Conservation (phyloP, 306 rosid genomes). For the Malus sieversii region DNA sequence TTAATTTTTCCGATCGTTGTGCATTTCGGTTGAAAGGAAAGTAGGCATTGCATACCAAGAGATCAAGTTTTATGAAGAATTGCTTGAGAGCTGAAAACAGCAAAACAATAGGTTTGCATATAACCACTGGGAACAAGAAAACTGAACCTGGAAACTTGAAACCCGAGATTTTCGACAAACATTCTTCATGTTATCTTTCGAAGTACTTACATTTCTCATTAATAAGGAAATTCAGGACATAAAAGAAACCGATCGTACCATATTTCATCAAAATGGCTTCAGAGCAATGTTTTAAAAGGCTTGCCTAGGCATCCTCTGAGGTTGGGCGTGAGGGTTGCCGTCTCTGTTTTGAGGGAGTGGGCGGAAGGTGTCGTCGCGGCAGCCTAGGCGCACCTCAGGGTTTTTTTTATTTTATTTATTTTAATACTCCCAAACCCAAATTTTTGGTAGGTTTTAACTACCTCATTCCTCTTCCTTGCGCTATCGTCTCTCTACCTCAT, state of each 20-base stretch:
- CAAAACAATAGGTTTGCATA: not conserved
- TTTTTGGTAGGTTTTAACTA: too few relatives aligned
- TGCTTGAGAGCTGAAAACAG: not conserved
- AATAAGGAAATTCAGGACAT: not conserved
- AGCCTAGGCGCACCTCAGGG: too few relatives aligned
- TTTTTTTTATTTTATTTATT: too few relatives aligned
- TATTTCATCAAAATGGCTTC: not conserved
- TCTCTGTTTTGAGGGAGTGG: too few relatives aligned
- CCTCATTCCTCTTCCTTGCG: too few relatives aligned
- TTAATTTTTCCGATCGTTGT: not conserved
- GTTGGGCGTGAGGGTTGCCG: too few relatives aligned
- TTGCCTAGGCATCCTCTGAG: too few relatives aligned
- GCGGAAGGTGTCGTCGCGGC: too few relatives aligned
- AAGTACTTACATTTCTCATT: not conserved
- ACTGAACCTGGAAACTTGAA: not conserved
- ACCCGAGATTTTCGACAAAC: not conserved
- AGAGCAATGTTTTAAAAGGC: not conserved
- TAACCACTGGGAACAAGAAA: not conserved
- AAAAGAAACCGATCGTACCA: not conserved
- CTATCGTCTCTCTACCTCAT: too few relatives aligned
- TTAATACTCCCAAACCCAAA: too few relatives aligned
- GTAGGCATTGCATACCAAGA: not conserved
- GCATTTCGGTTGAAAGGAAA: not conserved
- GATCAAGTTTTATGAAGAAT: not conserved
- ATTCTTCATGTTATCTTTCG: not conserved